Evolutionary conservation across 345 rosid species (phyloP).

Genomic region (Melastoma malabathricum): DNA sequence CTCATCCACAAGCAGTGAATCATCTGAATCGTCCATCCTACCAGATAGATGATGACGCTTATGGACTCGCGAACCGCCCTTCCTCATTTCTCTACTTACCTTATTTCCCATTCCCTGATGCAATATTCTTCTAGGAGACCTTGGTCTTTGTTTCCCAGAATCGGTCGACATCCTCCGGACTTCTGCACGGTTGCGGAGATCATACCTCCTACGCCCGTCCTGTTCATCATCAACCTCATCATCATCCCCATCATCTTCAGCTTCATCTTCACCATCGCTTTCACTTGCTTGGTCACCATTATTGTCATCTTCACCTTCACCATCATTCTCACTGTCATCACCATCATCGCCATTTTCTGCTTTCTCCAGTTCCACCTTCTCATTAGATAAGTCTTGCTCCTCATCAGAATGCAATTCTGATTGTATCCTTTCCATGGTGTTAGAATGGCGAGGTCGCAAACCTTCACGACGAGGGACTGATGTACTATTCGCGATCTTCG

Average conservation of each 20-base stretch:
- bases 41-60: conserved; percentile 60
- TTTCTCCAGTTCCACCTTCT: conserved; percentile 65
- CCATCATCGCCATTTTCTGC: conserved; percentile 65
- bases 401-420: conserved; percentile 48
- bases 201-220: conserved; percentile 92
- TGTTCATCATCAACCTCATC: conserved; percentile 76
- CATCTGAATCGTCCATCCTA: conserved; percentile 95
- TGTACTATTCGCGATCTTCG: conserved; percentile 36
- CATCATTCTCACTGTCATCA: conserved; percentile 46
- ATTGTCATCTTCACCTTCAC: conserved; percentile 47
- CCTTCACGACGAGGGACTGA: conserved; percentile 95
- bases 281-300: conserved; percentile 29
- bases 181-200: conserved; percentile 91
- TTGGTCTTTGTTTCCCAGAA: conserved; percentile 66
- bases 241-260: conserved; percentile 50
- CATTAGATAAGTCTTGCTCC: conserved; percentile 63
- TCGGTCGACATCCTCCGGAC: conserved; percentile 72
- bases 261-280: conserved; percentile 50
- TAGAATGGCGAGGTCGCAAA: conserved; percentile 83
- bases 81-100: conserved; percentile 76
- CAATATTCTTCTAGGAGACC: conserved; percentile 87
- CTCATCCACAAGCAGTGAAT: conserved; percentile 99
- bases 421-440: conserved; percentile 31
- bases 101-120: conserved; percentile 96
- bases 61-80: conserved; percentile 90